Percentiles rank a stretch among this genome's conserved stretches.
Evolutionary conservation across 2,329 filamentous ascomycete species (phyloP).

Genomic region (Trichocomaceae sp.): DNA sequence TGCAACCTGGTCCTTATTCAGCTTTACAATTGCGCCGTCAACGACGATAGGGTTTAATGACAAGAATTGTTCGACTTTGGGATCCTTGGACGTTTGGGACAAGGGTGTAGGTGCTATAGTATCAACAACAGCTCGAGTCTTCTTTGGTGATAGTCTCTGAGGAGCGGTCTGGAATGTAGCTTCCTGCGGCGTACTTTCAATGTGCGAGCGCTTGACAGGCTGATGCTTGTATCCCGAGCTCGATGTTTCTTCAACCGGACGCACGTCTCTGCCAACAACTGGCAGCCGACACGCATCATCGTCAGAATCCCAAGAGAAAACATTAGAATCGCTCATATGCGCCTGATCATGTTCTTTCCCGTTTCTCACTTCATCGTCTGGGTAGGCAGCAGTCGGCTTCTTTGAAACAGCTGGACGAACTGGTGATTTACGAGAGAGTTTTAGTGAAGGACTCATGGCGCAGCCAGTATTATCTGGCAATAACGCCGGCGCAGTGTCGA

Average conservation of each 20-base stretch:
- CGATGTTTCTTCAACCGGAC: not conserved
- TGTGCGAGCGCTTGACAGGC: not conserved
- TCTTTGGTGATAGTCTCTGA: not conserved
- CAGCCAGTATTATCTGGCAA: not conserved
- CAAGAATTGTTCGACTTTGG: constrained; percentile 27
- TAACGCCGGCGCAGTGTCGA: not conserved
- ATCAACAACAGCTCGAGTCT: not conserved
- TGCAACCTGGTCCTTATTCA: constrained; percentile 26
- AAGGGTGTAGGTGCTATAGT: constrained; percentile 13
- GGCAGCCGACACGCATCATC: constrained; percentile 21
- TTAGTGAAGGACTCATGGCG: not conserved
- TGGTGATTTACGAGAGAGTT: constrained; percentile 3
- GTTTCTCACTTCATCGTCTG: constrained; percentile 26
- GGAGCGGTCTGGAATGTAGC: not conserved
- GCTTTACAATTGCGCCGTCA: constrained; percentile 21
- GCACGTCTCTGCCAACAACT: not conserved
- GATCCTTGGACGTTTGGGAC: constrained; percentile 17
- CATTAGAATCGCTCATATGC: constrained; percentile 7
- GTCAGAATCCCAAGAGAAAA: constrained; percentile 17
- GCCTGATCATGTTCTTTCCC: constrained; percentile 15
- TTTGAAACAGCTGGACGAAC: constrained; percentile 8
- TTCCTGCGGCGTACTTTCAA: not conserved
- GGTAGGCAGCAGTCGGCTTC: constrained; percentile 24
- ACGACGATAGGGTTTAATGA: constrained; percentile 22
- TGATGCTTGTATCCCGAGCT: not conserved